These are phyloP conservation scores for Alternaria rosae DNA, from an alignment of 2,329 filamentous ascomycete genomes.

Conservation along the genomic window DNA sequence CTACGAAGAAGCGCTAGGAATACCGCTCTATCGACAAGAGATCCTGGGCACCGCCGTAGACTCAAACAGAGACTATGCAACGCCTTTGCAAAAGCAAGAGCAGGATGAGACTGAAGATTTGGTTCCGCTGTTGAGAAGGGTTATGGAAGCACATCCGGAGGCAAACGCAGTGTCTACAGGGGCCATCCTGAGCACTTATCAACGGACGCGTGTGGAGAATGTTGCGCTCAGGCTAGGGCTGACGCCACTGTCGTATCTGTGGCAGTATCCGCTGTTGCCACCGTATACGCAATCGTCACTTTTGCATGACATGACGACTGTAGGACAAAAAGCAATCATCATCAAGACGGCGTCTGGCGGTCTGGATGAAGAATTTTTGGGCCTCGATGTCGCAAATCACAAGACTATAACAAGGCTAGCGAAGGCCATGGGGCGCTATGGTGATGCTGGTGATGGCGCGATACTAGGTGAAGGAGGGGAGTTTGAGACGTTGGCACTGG, in stretches of 20 bases:
- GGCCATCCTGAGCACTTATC: constrained; percentile 93
- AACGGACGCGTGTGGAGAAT: constrained; percentile 93
- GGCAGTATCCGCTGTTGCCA: constrained; percentile 85
- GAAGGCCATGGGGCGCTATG: constrained; percentile 71
- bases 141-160: constrained; percentile 74
- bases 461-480: constrained; percentile 92
- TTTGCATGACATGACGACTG: constrained; percentile 79
- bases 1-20: constrained; percentile 77
- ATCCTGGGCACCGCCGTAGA: constrained; percentile 77
- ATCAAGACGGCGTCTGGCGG: constrained; percentile 95
- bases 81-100: constrained; percentile 23
- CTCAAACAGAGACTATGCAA: constrained; percentile 72
- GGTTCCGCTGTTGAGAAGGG: constrained; percentile 72
- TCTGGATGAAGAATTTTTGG: constrained; percentile 80
- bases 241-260: constrained; percentile 83
- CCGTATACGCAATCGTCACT: constrained; percentile 60
- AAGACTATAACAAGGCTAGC: constrained; percentile 57
- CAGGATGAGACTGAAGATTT: constrained; percentile 89
- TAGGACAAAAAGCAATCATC: constrained; percentile 85
- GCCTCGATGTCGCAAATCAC: constrained; percentile 75
- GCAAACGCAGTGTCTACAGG: constrained; percentile 89
- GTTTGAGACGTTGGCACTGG: constrained; percentile 89
- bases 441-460: constrained; percentile 69
- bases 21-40: constrained; percentile 83
- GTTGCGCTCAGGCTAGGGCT: constrained; percentile 86